Evolutionary conservation across 2,329 filamentous ascomycete genomes (phyloP).

Genomic region (Alternaria novae-zelandiae): DNA sequence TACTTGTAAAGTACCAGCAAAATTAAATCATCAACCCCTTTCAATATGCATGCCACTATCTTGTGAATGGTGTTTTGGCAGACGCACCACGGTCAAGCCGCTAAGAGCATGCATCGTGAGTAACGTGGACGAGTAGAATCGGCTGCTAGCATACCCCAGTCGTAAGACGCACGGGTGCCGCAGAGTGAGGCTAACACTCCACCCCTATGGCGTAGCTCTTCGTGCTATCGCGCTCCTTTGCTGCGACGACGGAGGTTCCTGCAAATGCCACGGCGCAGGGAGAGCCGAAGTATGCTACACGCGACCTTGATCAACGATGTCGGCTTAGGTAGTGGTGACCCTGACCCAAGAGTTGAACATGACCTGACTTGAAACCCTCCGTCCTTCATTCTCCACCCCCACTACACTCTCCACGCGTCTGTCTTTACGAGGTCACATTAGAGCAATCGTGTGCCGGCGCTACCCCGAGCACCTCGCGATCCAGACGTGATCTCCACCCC

Average conservation of each 20-base stretch:
- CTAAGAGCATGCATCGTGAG: constrained; percentile 28
- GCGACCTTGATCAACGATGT: constrained; percentile 17
- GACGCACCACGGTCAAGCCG: constrained; percentile 24
- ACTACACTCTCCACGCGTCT: constrained; percentile 28
- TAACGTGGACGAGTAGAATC: constrained; percentile 47
- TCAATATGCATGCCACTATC: constrained; percentile 13
- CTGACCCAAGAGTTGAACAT: constrained; percentile 14
- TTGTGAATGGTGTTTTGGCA: constrained; percentile 13
- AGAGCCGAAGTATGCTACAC: constrained; percentile 25
- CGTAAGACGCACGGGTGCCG: constrained; percentile 24
- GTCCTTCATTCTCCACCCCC: constrained; percentile 33
- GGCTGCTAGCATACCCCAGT: constrained; percentile 26
- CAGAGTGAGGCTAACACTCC: constrained; percentile 41
- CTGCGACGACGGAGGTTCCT: constrained; percentile 25
- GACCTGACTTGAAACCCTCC: constrained; percentile 35
- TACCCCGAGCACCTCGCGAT: constrained; percentile 15
- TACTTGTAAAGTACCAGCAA: constrained; percentile 19
- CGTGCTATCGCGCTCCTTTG: constrained; percentile 35
- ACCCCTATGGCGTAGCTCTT: constrained; percentile 36
- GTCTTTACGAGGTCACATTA: constrained; percentile 30
- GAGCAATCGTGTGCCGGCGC: constrained; percentile 32
- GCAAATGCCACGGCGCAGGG: constrained; percentile 23
- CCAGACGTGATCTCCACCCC: constrained; percentile 16
- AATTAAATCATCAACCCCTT: constrained; percentile 20
- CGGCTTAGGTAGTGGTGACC: constrained; percentile 20